Evolutionary conservation across 2,329 filamentous ascomycete genomes (phyloP).

Genomic region (Aspergillus ruber): DNA sequence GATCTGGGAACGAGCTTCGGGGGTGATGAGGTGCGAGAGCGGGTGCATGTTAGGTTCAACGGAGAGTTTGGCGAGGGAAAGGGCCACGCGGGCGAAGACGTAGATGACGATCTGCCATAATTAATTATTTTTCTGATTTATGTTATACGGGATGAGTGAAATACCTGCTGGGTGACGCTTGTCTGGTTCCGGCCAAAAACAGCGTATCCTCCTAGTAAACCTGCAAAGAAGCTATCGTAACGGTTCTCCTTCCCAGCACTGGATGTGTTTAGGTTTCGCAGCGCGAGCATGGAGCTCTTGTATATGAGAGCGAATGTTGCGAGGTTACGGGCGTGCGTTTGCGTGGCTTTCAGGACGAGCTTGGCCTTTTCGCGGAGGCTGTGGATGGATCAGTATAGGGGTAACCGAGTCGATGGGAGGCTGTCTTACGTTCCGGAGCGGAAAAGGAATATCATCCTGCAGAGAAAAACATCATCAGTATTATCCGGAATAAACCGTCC

Average conservation of each 20-base stretch:
- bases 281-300: constrained; percentile 70
- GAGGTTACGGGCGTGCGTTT: constrained; percentile 84
- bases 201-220: constrained; percentile 81
- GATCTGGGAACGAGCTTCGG: constrained; percentile 44
- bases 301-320: constrained; percentile 88
- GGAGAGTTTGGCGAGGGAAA: constrained; percentile 76
- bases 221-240: constrained; percentile 80
- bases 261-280: constrained; percentile 52
- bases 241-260: constrained; percentile 54
- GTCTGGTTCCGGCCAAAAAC: constrained; percentile 81
- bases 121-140: neutral
- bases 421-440: constrained; percentile 69
- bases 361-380: constrained; percentile 67
- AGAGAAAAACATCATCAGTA: constrained; percentile 9
- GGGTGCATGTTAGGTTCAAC: constrained; percentile 54
- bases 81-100: constrained; percentile 83
- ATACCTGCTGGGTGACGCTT: constrained; percentile 69
- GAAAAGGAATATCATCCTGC: constrained; percentile 92
- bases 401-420: constrained; percentile 13
- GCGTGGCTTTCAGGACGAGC: constrained; percentile 78
- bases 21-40: constrained; percentile 38
- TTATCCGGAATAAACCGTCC: neutral
- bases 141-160: neutral
- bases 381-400: constrained; percentile 5
- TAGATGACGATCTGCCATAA: constrained; percentile 82